These are phyloP conservation scores for Eucalyptus dawsonii DNA, from an alignment of 345 rosid species.

Conservation along the genomic window DNA sequence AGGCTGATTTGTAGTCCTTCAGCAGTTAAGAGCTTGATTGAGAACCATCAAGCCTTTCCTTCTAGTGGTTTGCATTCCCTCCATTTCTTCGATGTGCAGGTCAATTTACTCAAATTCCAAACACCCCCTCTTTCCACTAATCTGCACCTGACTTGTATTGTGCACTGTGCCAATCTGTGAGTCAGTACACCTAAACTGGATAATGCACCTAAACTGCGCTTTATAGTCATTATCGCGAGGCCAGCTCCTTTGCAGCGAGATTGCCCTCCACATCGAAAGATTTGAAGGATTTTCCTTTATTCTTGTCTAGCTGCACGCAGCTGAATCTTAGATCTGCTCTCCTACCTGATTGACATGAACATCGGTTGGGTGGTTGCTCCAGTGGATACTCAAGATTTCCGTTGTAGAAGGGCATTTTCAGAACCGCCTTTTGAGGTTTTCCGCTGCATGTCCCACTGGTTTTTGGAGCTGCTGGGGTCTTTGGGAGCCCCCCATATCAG, in stretches of 20 bases:
- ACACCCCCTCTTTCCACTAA: background rate
- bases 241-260: slow-evolving; percentile 7
- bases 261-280: slow-evolving; percentile 17
- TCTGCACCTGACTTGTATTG: slow-evolving; percentile 3
- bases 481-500: background rate
- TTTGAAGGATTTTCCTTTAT: slow-evolving; percentile 14
- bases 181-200: slow-evolving; percentile 2
- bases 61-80: background rate
- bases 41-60: slow-evolving; percentile 6
- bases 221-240: background rate
- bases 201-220: slow-evolving; percentile 12
- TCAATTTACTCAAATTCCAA: slow-evolving; percentile 3
- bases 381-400: background rate
- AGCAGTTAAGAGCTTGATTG: slow-evolving; percentile 10
- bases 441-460: background rate
- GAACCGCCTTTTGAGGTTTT: background rate
- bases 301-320: slow-evolving; percentile 25
- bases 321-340: slow-evolving; percentile 6
- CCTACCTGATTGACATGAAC: background rate
- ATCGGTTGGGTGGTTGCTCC: background rate
- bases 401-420: slow-evolving; percentile 1
- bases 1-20: background rate
- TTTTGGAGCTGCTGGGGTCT: background rate
- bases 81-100: slow-evolving; percentile 13
- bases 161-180: slow-evolving; percentile 4